Evolutionary conservation across 345 rosid genomes (phyloP), one percentile per base, ranked within the genome.

Genomic region (Brassica cretica): DNA sequence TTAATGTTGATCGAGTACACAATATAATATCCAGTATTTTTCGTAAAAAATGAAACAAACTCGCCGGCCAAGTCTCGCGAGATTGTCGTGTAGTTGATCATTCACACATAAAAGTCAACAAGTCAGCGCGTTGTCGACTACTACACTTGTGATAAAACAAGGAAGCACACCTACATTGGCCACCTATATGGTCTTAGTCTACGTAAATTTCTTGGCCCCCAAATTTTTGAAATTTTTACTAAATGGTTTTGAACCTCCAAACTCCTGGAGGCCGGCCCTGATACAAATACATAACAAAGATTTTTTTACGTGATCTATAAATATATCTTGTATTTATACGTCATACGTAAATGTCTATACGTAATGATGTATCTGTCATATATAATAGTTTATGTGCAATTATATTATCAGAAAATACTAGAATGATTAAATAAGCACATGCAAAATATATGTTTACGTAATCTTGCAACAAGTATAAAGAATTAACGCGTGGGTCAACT

Each of bases 81-180:
- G 60, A 12, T 68, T 74, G 82, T 79, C 78, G 16, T 74, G 51
- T 79, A 60, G 82, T 73, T 32, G 61, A 44, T 66, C 16, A 32
- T 58, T 44, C 25, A 67, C 8, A 67, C 70, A 79, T 51, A 21
- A 44, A 68, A 51, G 82, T 79, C 78, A 79, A 79, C 66, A 68
- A 73, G 78, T 79, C 78, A 73, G 58, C 74, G 66, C 60, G 66
- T 68, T 79, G 70, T 78, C 70, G 70, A 67, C 69, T 73, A 59
- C 49, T 41, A 41, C 3, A 39, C 68, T 66, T 66, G 63, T 14
- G 58, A 19, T 60, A 21, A 60, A 73, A 67, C 30, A 78, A 66
- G 5, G 77, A 78, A 44, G 44, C 77, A 33, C 72, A 72, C 30
- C 69, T 49, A 67, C 64, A 49, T 4, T 4, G 35, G 46, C 33